Conservation (phyloP, 108 stramenopile species). For the Craspedostauros australis region DNA sequence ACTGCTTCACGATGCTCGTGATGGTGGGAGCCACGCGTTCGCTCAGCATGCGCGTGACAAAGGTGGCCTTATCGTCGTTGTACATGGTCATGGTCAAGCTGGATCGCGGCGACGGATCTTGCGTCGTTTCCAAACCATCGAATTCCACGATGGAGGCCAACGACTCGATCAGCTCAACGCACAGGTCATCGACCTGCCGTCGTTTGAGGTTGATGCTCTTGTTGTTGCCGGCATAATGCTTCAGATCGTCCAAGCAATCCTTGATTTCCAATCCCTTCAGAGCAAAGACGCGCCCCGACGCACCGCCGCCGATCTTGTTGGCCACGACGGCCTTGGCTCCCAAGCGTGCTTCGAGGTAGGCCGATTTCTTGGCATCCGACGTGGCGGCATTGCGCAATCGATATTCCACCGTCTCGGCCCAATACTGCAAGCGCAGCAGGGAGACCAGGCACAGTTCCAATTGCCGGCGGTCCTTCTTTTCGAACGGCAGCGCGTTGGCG, state of each 20-base stretch:
- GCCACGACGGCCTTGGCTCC: conserved; percentile 74
- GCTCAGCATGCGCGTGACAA: conserved; percentile 56
- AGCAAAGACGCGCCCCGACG: conserved; percentile 37
- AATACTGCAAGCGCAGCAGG: conserved; percentile 56
- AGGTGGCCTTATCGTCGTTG: conserved; percentile 41
- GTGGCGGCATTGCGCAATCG: conserved; percentile 16
- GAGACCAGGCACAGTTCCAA: conserved; percentile 64
- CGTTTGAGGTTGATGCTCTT: neutral
- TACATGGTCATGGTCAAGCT: conserved; percentile 60
- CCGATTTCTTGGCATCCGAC: conserved; percentile 18
- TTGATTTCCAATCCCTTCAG: conserved; percentile 48
- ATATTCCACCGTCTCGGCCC: conserved; percentile 38
- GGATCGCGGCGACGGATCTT: conserved; percentile 73
- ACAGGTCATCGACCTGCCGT: conserved; percentile 4
- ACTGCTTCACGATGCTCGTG: conserved; percentile 21
- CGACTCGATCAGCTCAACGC: conserved; percentile 42
- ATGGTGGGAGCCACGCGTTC: conserved; percentile 56
- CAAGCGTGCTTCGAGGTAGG: conserved; percentile 69
- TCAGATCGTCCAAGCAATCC: conserved; percentile 54
- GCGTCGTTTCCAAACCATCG: conserved; percentile 75
- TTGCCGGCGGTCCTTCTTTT: conserved; percentile 34
- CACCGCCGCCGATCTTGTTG: conserved; percentile 62
- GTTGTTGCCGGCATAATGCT: conserved; percentile 29
- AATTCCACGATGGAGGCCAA: conserved; percentile 75
- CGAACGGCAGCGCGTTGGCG: conserved; percentile 12